Evolutionary conservation across 306 rosid genomes (phyloP).

Genomic region (Quercus glauca): DNA sequence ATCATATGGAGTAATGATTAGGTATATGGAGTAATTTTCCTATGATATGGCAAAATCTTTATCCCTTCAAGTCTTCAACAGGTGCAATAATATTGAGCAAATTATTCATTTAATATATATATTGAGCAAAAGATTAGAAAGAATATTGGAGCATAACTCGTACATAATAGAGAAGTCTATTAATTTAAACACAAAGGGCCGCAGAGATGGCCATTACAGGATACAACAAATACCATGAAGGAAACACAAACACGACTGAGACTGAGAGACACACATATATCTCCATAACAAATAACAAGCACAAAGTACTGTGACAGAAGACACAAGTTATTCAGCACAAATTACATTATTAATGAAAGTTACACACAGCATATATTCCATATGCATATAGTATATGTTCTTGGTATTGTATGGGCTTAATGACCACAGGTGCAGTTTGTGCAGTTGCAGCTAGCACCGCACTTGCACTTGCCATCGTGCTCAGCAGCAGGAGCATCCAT

Average conservation of each 20-base stretch:
- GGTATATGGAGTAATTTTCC: too few species aligned
- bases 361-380: not conserved
- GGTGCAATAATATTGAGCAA: too few species aligned
- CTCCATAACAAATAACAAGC: not conserved
- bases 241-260: conserved; percentile 14
- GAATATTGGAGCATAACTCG: not conserved
- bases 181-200: conserved; percentile 15
- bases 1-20: too few species aligned
- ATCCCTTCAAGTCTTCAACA: too few species aligned
- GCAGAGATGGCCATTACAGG: conserved; percentile 19
- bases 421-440: conserved; percentile 56
- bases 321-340: conserved; percentile 25
- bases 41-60: too few species aligned
- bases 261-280: conserved; percentile 5
- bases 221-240: not conserved
- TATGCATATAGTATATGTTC: conserved; percentile 8
- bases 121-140: not conserved
- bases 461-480: conserved; percentile 71
- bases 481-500: conserved; percentile 62
- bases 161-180: conserved; percentile 7
- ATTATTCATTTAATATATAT: too few species aligned
- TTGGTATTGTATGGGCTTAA: conserved; percentile 19
- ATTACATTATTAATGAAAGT: conserved; percentile 29
- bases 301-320: conserved; percentile 7
- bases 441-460: conserved; percentile 62